These are phyloP conservation scores for Austropuccinia psidii DNA, from an alignment of 1,284 basidiomycete species.

Conservation along the genomic window DNA sequence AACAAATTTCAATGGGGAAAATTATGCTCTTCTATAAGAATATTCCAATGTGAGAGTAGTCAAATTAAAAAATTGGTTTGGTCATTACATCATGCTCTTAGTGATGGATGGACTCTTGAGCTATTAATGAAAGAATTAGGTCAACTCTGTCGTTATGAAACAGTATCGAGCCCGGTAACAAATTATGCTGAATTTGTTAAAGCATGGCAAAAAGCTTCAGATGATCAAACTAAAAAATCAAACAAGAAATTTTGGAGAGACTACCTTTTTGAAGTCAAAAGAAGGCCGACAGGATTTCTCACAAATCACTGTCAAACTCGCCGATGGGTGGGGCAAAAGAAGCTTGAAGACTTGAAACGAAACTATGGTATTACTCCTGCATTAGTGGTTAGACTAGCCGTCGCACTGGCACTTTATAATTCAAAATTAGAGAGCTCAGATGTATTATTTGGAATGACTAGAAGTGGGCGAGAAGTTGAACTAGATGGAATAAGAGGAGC, in stretches of 20 bases:
- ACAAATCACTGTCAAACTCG: constrained; percentile 5
- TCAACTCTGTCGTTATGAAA: constrained; percentile 31
- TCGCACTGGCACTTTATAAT: constrained; percentile 38
- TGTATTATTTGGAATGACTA: constrained; percentile 40
- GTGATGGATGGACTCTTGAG: constrained; percentile 43
- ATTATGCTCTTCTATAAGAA: constrained; percentile 38
- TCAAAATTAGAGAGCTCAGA: constrained; percentile 34
- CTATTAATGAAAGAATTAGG: constrained; percentile 41
- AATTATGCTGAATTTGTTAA: constrained; percentile 37
- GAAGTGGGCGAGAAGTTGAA: constrained; percentile 42
- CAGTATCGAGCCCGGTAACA: background rate
- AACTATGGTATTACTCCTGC: constrained; percentile 41
- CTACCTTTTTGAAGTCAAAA: constrained; percentile 37
- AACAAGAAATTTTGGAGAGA: constrained; percentile 37
- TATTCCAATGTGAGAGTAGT: constrained; percentile 28
- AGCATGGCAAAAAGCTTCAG: constrained; percentile 38
- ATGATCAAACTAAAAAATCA: background rate
- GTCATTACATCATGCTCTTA: constrained; percentile 42
- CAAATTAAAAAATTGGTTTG: constrained; percentile 39
- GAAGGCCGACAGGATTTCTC: background rate
- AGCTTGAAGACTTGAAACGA: constrained; percentile 37
- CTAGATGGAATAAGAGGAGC: constrained; percentile 13
- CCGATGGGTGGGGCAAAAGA: constrained; percentile 6
- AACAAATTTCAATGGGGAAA: constrained; percentile 40
- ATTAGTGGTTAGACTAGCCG: constrained; percentile 40